Percentiles rank a stretch among this genome's conserved stretches.
Conservation (phyloP, 1,139 yeast genomes). For the Spathaspora sp. region DNA sequence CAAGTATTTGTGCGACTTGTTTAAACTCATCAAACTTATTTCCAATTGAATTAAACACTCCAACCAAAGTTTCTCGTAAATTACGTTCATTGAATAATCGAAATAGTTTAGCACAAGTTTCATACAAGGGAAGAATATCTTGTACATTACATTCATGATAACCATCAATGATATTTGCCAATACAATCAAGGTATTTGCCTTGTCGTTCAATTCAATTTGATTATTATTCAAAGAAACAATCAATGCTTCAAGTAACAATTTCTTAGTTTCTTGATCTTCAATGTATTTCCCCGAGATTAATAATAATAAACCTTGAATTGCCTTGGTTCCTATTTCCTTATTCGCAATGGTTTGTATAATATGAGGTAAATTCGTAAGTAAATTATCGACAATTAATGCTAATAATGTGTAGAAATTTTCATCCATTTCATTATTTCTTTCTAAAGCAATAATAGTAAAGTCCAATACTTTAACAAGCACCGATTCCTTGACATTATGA, state of each 20-base stretch:
- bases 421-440: conserved; percentile 40
- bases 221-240: conserved; percentile 60
- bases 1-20: conserved; percentile 50
- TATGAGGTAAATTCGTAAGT: conserved; percentile 48
- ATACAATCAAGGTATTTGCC: conserved; percentile 57
- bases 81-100: conserved; percentile 56
- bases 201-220: conserved; percentile 57
- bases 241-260: conserved; percentile 56
- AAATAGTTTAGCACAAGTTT: conserved; percentile 58
- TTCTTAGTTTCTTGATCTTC: conserved; percentile 57
- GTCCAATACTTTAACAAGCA: conserved; percentile 54
- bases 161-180: conserved; percentile 52
- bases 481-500: conserved; percentile 68
- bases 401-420: conserved; percentile 46
- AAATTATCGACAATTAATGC: conserved; percentile 59
- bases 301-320: conserved; percentile 50
- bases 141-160: conserved; percentile 54
- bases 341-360: conserved; percentile 44
- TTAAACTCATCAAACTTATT: conserved; percentile 43
- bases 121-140: conserved; percentile 55
- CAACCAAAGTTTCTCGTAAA: conserved; percentile 60
- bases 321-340: conserved; percentile 54
- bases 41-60: conserved; percentile 62
- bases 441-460: conserved; percentile 49
- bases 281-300: conserved; percentile 62